phyloP scores from a whole-genome alignment of 495 filamentous ascomycete species.

The Neurospora sp. region DNA sequence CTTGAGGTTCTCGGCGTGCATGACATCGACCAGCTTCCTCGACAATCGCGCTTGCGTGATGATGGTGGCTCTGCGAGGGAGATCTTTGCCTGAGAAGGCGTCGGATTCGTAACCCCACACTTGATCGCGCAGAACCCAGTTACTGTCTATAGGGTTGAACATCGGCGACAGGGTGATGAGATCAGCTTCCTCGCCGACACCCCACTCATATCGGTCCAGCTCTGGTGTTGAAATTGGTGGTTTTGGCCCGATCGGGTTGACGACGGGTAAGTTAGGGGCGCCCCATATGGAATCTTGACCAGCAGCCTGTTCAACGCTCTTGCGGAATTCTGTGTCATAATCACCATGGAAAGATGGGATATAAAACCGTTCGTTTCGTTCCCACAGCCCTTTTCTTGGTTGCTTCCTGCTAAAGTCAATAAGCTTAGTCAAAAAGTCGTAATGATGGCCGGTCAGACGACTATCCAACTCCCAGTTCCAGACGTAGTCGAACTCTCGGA shows the following conservation, averaged over 20 bases:
- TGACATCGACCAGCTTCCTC: conserved; percentile 50
- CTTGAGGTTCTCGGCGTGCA: conserved; percentile 50
- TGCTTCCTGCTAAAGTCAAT: conserved; percentile 47
- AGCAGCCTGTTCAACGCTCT: conserved; percentile 36
- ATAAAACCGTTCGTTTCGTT: conserved; percentile 64
- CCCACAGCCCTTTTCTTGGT: conserved; percentile 62
- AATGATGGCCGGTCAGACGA: conserved; percentile 61
- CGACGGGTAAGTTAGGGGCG: conserved; percentile 37
- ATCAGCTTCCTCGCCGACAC: conserved; percentile 67
- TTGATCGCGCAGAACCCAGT: conserved; percentile 51
- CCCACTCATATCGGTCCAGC: conserved; percentile 59
- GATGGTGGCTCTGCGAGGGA: conserved; percentile 56
- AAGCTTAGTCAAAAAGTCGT: conserved; percentile 55
- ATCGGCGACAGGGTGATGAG: conserved; percentile 61
- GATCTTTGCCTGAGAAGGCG: conserved; percentile 31
- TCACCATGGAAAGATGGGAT: conserved; percentile 53
- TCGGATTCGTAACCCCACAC: conserved; percentile 53
- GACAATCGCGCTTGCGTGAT: conserved; percentile 57
- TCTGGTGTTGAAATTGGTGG: conserved; percentile 43
- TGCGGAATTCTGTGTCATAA: conserved; percentile 43
- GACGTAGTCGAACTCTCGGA: conserved; percentile 62
- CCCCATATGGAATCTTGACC: conserved; percentile 51
- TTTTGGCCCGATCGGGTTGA: conserved; percentile 49
- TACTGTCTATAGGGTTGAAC: conserved; percentile 53
- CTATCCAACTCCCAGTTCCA: conserved; percentile 74